Percentiles rank a stretch among this genome's conserved stretches.
Evolutionary conservation across 345 rosid species (phyloP).

Genomic region (Bruguiera gymnorhiza): DNA sequence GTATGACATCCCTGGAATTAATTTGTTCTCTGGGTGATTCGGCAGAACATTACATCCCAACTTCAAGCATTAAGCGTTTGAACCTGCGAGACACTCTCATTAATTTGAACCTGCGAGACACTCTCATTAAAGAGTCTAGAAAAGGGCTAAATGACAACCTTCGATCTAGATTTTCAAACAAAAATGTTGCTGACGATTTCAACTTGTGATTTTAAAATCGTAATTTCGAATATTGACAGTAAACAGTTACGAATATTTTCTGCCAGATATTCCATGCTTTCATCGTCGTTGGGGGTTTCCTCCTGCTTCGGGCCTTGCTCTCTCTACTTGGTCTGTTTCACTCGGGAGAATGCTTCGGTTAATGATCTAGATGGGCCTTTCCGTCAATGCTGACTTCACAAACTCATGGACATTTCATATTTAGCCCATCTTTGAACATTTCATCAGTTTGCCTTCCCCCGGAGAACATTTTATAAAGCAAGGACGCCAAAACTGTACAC

Average conservation of each 20-base stretch:
- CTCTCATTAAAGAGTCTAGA: too few species aligned
- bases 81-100: too few species aligned
- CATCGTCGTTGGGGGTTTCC: neutral
- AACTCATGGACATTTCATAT: neutral
- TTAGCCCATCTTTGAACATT: neutral
- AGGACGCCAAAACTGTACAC: conserved; percentile 14
- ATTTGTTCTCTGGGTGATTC: neutral
- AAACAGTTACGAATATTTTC: neutral
- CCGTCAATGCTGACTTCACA: neutral
- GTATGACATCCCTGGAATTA: neutral
- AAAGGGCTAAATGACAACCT: too few species aligned
- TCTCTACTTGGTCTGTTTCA: neutral
- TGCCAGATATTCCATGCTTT: neutral
- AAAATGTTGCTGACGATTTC: too few species aligned
- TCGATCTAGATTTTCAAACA: too few species aligned
- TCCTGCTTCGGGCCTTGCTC: neutral
- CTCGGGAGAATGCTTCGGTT: neutral
- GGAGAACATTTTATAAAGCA: conserved; percentile 2
- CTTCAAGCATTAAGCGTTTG: neutral
- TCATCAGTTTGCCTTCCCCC: neutral
- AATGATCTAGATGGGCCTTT: neutral
- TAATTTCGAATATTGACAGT: neutral
- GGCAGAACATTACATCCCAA: neutral
- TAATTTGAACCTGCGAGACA: too few species aligned
- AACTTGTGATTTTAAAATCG: too few species aligned